phyloP scores from a whole-genome alignment of 768 basidiomycete species.

The Trametes cinnabarina region DNA sequence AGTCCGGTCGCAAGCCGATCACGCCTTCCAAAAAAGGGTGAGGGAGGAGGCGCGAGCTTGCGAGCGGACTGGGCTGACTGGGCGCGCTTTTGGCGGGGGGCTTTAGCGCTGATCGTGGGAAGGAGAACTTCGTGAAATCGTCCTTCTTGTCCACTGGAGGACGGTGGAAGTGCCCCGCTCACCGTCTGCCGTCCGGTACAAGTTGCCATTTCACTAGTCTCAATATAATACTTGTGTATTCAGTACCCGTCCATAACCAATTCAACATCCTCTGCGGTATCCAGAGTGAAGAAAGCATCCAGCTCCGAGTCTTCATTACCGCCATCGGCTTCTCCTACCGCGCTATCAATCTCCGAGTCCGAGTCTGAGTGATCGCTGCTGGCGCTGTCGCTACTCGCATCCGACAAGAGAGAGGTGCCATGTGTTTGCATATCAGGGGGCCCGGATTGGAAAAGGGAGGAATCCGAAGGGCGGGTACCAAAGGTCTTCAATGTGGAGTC shows the following conservation, averaged over 20 bases:
- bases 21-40: no score
- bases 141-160: background rate
- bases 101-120: background rate
- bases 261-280: background rate
- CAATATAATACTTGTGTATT: background rate
- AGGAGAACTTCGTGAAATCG: background rate
- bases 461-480: background rate
- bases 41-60: constrained; percentile 5
- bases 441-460: no score
- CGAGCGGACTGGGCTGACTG: constrained; percentile 7
- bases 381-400: background rate
- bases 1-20: no score
- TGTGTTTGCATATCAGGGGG: no score
- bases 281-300: background rate
- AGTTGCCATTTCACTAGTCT: no score
- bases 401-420: no score
- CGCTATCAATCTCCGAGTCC: background rate
- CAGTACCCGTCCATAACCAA: background rate
- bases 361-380: background rate
- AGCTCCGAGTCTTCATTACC: background rate
- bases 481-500: background rate
- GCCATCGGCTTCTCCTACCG: no score
- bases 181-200: background rate
- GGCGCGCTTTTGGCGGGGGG: background rate
- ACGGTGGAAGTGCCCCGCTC: background rate